Evolutionary conservation across 345 rosid genomes (phyloP), one percentile per base, ranked within the genome.

Genomic region (Ceriops zippeliana): DNA sequence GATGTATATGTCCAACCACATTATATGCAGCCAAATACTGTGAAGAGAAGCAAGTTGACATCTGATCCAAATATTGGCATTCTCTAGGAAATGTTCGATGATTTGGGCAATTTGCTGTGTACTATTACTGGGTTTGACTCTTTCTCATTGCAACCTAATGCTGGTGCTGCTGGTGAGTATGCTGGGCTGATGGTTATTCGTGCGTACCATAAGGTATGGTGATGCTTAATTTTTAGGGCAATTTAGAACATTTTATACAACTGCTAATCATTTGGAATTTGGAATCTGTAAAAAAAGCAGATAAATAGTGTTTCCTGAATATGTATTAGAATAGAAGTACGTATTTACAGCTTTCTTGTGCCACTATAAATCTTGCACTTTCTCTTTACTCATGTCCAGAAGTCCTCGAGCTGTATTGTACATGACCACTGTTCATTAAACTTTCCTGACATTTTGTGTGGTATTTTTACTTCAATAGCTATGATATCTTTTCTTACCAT

Each of bases 121-220:
- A 80, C 87, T 52, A 81, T 96, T 77, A 92, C 99, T 63, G 99
- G 99, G 46, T 96, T 96, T 70, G 95, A 96, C 74, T 92, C 99
- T 58, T 87, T 96, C 92, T 96, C 99, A 28, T 79, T 96, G 83
- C 99, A 96, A 86, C 99, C 99, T 28, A 96, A 96, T 83, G 97
- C 99, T 62, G 98, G 98, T 80, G 97, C 96, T 52, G 84, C 99
- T 72, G 99, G 99, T 17, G 99, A 92, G 81, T 96, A 92, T 74
- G 90, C 99, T n/a, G 98, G 98, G 78, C 91, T 96, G 61, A 96
- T 96, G 99, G 99, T 90, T 75, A 96, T 96, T 75, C 99, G 96
- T 7, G 98, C 96, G 46, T 96, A 87, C 86, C 99, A 96, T 71
- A 67, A 74, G 92, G 99, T 92, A 92, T 22, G 54, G 52, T 70